Percentiles rank a stretch among this genome's conserved stretches.
phyloP scores from a whole-genome alignment of 768 basidiomycete genomes.

The Psilocybe azurescens region DNA sequence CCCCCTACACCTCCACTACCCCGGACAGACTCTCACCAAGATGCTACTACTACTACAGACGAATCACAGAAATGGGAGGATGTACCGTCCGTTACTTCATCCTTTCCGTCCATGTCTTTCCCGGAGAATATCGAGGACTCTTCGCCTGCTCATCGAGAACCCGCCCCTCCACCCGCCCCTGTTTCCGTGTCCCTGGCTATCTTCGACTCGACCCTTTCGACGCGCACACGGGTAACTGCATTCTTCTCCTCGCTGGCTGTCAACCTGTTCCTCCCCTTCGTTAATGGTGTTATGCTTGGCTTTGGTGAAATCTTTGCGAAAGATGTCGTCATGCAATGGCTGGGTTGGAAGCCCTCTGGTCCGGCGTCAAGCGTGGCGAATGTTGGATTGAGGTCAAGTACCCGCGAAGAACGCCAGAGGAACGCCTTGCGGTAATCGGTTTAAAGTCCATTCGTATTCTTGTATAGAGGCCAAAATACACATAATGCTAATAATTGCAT shows the following conservation, averaged over 20 bases:
- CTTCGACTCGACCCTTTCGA: constrained; percentile 70
- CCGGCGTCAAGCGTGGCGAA: constrained; percentile 44
- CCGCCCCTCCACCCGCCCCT: constrained; percentile 31
- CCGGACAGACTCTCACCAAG: constrained; percentile 40
- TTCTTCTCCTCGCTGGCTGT: constrained; percentile 78
- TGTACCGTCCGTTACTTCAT: constrained; percentile 62
- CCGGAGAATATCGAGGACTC: constrained; percentile 66
- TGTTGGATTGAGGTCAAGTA: constrained; percentile 29
- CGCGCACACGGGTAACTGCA: constrained; percentile 70
- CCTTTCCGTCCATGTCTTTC: constrained; percentile 82
- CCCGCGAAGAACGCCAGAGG: constrained; percentile 30
- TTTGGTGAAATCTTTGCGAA: constrained; percentile 94
- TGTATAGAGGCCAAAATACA: not conserved
- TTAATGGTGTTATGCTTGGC: constrained; percentile 96
- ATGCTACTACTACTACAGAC: constrained; percentile 37
- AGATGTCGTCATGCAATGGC: constrained; percentile 64
- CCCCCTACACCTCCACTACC: constrained; percentile 25
- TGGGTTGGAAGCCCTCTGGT: constrained; percentile 48
- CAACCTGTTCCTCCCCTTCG: constrained; percentile 85
- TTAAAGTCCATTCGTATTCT: not conserved
- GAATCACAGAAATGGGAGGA: constrained; percentile 78
- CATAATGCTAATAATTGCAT: constrained; percentile 7
- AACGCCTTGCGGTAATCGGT: constrained; percentile 6
- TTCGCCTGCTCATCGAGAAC: constrained; percentile 38
- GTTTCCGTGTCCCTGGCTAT: constrained; percentile 68